Conservation (phyloP, 345 rosid species). For the Acer negundo region DNA sequence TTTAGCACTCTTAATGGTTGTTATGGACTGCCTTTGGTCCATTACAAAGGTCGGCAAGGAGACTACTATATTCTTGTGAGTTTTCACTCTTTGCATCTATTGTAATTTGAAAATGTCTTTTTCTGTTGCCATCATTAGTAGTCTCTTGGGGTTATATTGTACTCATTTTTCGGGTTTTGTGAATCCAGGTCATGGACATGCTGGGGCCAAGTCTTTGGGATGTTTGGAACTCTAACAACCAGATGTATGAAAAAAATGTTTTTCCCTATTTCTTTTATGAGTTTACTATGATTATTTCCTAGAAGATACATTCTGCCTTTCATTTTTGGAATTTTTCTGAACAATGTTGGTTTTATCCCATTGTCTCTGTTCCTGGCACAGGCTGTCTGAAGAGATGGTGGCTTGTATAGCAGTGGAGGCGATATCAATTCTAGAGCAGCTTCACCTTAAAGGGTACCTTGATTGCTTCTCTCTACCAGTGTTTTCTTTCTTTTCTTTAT, state of each 20-base stretch:
- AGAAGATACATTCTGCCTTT: constrained; percentile 6
- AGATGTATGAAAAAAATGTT: constrained; percentile 34
- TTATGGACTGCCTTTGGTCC: constrained; percentile 54
- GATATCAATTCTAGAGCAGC: constrained; percentile 50
- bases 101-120: neutral
- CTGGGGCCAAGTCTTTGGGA: constrained; percentile 69
- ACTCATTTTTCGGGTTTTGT: neutral
- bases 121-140: neutral
- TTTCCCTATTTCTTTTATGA: constrained; percentile 2
- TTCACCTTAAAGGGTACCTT: constrained; percentile 53
- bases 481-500: neutral
- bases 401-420: constrained; percentile 65
- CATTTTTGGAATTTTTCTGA: constrained; percentile 7
- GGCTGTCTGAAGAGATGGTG: constrained; percentile 63
- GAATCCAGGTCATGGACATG: constrained; percentile 55
- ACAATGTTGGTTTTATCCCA: constrained; percentile 6
- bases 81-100: neutral
- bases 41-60: constrained; percentile 59
- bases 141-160: constrained; percentile 2
- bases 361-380: constrained; percentile 20
- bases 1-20: constrained; percentile 45
- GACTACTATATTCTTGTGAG: constrained; percentile 62
- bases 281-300: neutral
- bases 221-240: constrained; percentile 48
- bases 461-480: neutral